Percentiles rank a stretch among this genome's conserved stretches.
Evolutionary conservation across 805 yeast species (phyloP).

Genomic region (Myxozyma sirexii): DNA sequence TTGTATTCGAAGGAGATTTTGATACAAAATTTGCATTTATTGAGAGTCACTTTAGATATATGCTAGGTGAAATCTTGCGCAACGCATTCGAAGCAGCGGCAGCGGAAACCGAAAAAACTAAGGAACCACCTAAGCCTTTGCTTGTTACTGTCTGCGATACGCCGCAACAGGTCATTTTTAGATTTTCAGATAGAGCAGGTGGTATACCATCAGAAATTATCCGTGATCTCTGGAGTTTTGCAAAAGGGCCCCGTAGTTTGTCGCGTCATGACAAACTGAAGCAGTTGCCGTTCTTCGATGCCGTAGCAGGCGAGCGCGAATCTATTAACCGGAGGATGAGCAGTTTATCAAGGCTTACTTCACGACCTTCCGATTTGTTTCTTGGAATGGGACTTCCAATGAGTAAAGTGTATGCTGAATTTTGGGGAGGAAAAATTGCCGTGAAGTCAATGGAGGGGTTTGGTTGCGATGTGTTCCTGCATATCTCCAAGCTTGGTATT

Average conservation of each 20-base stretch:
- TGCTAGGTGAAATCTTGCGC: slow-evolving; percentile 83
- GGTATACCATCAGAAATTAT: slow-evolving; percentile 68
- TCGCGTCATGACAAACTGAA: slow-evolving; percentile 39
- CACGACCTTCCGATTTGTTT: slow-evolving; percentile 72
- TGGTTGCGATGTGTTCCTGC: slow-evolving; percentile 86
- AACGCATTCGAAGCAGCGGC: slow-evolving; percentile 85
- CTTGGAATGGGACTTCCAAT: slow-evolving; percentile 89
- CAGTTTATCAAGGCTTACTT: slow-evolving; percentile 65
- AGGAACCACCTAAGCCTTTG: slow-evolving; percentile 51
- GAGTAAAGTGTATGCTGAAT: slow-evolving; percentile 84
- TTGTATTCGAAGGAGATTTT: slow-evolving; percentile 71
- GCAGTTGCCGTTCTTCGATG: slow-evolving; percentile 41
- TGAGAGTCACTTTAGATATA: slow-evolving; percentile 81
- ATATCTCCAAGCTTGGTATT: slow-evolving; percentile 75
- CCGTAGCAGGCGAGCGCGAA: slow-evolving; percentile 39
- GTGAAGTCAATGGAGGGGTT: slow-evolving; percentile 85
- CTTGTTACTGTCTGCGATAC: slow-evolving; percentile 71
- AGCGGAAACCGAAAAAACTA: slow-evolving; percentile 45
- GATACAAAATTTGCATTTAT: slow-evolving; percentile 75
- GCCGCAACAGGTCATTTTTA: slow-evolving; percentile 66
- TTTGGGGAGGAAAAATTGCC: slow-evolving; percentile 91
- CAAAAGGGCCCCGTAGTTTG: slow-evolving; percentile 37
- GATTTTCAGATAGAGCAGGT: slow-evolving; percentile 89
- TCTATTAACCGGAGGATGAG: slow-evolving; percentile 60
- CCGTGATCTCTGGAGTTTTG: slow-evolving; percentile 78